phyloP scores from a whole-genome alignment of 2,329 filamentous ascomycete genomes.

The Albifimbria verrucaria region DNA sequence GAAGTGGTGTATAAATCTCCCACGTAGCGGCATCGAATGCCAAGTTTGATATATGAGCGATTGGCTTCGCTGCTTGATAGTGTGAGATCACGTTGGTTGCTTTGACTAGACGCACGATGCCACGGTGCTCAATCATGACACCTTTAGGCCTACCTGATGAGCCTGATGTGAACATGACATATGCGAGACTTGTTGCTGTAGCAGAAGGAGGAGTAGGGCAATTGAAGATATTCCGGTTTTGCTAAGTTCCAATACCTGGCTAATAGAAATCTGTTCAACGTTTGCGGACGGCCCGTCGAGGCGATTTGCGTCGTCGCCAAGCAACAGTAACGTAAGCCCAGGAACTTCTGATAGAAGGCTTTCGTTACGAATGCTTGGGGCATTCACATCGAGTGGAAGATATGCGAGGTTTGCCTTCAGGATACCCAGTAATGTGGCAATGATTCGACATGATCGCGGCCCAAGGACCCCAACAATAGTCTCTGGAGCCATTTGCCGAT shows the following conservation, averaged over 20 bases:
- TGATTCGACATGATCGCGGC: conserved; percentile 9
- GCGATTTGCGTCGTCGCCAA: not conserved
- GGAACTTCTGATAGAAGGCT: conserved; percentile 7
- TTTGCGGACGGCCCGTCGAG: not conserved
- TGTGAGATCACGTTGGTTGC: not conserved
- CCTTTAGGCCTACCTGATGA: conserved; percentile 9
- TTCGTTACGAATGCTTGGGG: conserved; percentile 7
- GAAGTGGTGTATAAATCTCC: conserved; percentile 10
- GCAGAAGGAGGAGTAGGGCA: not conserved
- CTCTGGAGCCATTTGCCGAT: conserved; percentile 1
- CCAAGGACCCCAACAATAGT: conserved; percentile 9
- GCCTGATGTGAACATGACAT: conserved; percentile 6
- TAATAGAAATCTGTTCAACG: not conserved
- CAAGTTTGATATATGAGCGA: conserved; percentile 8
- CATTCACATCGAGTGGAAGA: conserved; percentile 11
- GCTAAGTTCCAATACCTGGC: not conserved
- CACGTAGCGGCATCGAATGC: conserved; percentile 9
- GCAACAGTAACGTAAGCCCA: not conserved
- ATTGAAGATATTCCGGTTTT: not conserved
- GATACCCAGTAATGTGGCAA: conserved; percentile 10
- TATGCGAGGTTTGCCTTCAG: conserved; percentile 12
- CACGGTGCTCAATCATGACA: conserved; percentile 12
- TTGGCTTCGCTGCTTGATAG: not conserved
- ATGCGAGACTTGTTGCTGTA: conserved; percentile 2
- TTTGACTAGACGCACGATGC: conserved; percentile 1